Base-by-base conservation (phyloP, 176 grass and related monocot genomes). In the Cenchrus purpureus region DNA sequence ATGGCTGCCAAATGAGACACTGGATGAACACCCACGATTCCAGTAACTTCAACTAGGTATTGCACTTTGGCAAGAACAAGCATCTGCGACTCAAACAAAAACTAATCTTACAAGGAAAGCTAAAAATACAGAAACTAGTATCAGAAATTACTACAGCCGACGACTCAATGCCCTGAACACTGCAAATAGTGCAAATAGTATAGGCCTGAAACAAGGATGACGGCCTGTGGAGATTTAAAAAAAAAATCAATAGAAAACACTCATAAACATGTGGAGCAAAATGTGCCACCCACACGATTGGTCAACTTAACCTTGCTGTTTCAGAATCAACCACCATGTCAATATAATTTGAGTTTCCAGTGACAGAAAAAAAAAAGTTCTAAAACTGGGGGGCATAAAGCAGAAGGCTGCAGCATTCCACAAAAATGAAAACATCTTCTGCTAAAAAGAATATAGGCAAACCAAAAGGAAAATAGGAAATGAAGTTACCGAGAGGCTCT, bases 401-500 rank as follows among this genome's bases (percentile, higher is more conserved):
- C 34, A 51, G 28, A 51, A 61, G 1, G 12, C 68, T 71, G 28
- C 55, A 73, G 45, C 32, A 6, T 71, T 37, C 43, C 4, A 22
- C 17, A 17, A 57, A 56, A 88, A 67, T 65, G 7, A 73, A 82
- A n/a, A n/a, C 11, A 71, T 82, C 42, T 65, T 67, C 55, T 51
- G 71, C 10, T 76, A 70, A 46, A 87, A 42, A 79, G 65, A 64
- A 61, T 29, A 13, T 49, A 78, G 68, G 68, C 58, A 79, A 79
- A 59, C 65, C 40, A 51, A 89, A 62, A n/a, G 8, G 7, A 9
- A 22, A 22, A 59, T 3, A 59, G 57, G 67, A 71, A 83, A 53
- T 74, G 58, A 57, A 89, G 79, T 94, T 95, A 98, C 95, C 28
- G 95, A 98, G 56, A 98, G 93, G 61, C 93, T 95, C 80, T 98